phyloP scores from a whole-genome alignment of 306 rosid species.

The Rosa lucieae region DNA sequence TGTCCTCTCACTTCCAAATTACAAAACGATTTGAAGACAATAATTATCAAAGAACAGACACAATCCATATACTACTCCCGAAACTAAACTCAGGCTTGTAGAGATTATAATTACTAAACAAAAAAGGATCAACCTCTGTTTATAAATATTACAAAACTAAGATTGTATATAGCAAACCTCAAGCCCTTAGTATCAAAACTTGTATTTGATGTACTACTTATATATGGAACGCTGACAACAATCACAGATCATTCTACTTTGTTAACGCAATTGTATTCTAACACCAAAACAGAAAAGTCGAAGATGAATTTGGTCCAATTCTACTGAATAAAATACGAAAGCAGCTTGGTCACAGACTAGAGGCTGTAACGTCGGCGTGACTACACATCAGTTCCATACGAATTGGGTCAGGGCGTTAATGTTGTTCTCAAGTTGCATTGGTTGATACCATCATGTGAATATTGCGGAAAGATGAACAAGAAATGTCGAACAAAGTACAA shows the following conservation, averaged over 20 bases:
- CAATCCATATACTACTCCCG: not conserved
- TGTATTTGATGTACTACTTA: not conserved
- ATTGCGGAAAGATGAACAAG: too few species aligned
- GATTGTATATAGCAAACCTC: not conserved
- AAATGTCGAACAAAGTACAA: too few species aligned
- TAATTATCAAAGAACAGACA: not conserved
- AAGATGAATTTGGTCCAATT: not conserved
- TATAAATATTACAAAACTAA: not conserved
- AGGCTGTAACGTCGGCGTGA: slow-evolving; percentile 19
- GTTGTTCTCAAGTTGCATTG: too few species aligned
- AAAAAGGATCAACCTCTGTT: not conserved
- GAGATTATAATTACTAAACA: not conserved
- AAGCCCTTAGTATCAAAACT: not conserved
- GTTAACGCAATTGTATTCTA: not conserved
- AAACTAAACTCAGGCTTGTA: not conserved
- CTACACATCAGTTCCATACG: too few species aligned
- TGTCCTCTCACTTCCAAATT: not conserved
- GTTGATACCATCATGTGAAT: too few species aligned
- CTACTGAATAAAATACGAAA: not conserved
- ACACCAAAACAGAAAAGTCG: not conserved
- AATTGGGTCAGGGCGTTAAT: too few species aligned
- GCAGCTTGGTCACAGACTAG: slow-evolving; percentile 23
- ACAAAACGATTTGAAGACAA: not conserved
- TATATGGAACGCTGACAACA: not conserved
- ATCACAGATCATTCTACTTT: not conserved